A percentile compares a stretch with the other conserved stretches of the same genome.
Evolutionary conservation across 176 grass and related monocot genomes (phyloP).

Genomic region (Phoenix dactylifera): DNA sequence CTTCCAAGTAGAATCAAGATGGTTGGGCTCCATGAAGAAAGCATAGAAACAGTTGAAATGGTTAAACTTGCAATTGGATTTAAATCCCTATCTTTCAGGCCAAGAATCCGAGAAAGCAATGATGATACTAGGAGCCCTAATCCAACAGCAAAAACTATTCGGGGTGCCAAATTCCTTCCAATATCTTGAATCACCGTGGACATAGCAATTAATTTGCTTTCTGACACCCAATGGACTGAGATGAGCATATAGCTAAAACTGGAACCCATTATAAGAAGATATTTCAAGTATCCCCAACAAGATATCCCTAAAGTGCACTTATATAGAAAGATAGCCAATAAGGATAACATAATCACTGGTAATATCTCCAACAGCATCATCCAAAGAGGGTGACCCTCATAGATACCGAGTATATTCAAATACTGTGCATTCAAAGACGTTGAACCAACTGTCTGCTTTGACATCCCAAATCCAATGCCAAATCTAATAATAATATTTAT

Average conservation of each 20-base stretch:
- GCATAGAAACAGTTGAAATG: slow-evolving; percentile 39
- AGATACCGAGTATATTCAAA: slow-evolving; percentile 25
- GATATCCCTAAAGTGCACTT: slow-evolving; percentile 33
- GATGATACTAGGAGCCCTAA: slow-evolving; percentile 47
- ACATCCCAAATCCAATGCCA: slow-evolving; percentile 76
- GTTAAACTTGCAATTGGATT: slow-evolving; percentile 37
- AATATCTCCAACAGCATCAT: slow-evolving; percentile 44
- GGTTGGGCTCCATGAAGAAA: slow-evolving; percentile 83
- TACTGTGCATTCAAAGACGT: slow-evolving; percentile 44
- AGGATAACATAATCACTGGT: slow-evolving; percentile 40
- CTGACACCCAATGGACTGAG: slow-evolving; percentile 64
- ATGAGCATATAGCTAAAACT: slow-evolving; percentile 57
- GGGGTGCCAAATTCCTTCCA: slow-evolving; percentile 59
- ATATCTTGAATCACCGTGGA: slow-evolving; percentile 22
- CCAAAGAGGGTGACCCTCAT: slow-evolving; percentile 27
- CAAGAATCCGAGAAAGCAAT: slow-evolving; percentile 36
- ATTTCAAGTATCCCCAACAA: slow-evolving; percentile 40
- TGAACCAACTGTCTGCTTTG: slow-evolving; percentile 56
- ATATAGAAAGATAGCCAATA: slow-evolving; percentile 40
- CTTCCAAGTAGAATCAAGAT: slow-evolving; percentile 80
- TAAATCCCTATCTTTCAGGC: slow-evolving; percentile 17
- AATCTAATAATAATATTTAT: slow-evolving; percentile 54
- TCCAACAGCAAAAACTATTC: slow-evolving; percentile 56
- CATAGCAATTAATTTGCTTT: slow-evolving; percentile 31
- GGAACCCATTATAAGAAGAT: slow-evolving; percentile 34